phyloP scores from a whole-genome alignment of 1,139 yeast genomes.

The Geotrichum aggregatum region DNA sequence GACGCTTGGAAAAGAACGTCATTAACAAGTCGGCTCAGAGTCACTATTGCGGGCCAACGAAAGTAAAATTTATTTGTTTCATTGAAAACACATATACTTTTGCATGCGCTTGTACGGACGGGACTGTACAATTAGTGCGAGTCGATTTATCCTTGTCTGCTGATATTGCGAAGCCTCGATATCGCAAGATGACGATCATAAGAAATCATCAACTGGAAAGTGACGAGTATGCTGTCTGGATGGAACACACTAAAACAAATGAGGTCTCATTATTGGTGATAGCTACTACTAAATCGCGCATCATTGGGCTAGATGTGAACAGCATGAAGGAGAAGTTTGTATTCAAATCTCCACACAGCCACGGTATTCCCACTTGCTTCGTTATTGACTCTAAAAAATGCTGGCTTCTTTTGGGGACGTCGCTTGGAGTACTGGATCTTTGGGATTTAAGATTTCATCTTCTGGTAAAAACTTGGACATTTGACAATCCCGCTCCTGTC shows the following conservation, averaged over 20 bases:
- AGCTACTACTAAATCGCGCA: slow-evolving; percentile 52
- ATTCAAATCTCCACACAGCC: slow-evolving; percentile 54
- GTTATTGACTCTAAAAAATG: slow-evolving; percentile 50
- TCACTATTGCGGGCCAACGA: slow-evolving; percentile 29
- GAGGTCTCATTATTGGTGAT: slow-evolving; percentile 37
- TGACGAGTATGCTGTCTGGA: slow-evolving; percentile 46
- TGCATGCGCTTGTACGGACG: slow-evolving; percentile 65
- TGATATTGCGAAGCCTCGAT: slow-evolving; percentile 37
- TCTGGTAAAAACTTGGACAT: slow-evolving; percentile 59
- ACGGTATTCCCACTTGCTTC: slow-evolving; percentile 64
- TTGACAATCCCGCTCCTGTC: slow-evolving; percentile 46
- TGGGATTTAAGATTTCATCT: slow-evolving; percentile 78
- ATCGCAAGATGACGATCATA: slow-evolving; percentile 42
- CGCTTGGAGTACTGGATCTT: slow-evolving; percentile 63
- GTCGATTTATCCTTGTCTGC: slow-evolving; percentile 46
- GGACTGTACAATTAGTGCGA: slow-evolving; percentile 54
- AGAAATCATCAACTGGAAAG: slow-evolving; percentile 43
- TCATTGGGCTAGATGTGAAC: slow-evolving; percentile 58
- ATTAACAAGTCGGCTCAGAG: slow-evolving; percentile 53
- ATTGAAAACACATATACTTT: slow-evolving; percentile 61
- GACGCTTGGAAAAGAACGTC: slow-evolving; percentile 60
- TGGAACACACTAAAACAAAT: slow-evolving; percentile 42
- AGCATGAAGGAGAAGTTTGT: slow-evolving; percentile 47
- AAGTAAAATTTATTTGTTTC: slow-evolving; percentile 42
- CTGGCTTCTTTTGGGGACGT: slow-evolving; percentile 75